A percentile compares a stretch with the other conserved stretches of the same genome.
phyloP scores from a whole-genome alignment of 352 stramenopile genomes.

The Blastocystis sp. region DNA sequence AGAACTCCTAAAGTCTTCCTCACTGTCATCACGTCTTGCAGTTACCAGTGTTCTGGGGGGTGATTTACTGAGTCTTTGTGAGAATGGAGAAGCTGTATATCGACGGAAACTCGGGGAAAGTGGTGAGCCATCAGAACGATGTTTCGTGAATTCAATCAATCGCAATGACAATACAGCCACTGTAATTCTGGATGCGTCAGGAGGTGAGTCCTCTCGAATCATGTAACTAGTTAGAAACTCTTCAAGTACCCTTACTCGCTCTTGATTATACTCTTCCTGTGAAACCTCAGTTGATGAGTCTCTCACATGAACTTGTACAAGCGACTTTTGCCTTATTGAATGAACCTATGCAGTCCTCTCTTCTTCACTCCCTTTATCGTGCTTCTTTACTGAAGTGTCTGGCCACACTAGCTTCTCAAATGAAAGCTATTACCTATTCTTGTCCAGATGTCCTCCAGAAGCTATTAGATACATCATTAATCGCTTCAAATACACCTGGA shows the following conservation, averaged over 20 bases:
- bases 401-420: neutral
- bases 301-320: neutral
- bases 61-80: constrained; percentile 11
- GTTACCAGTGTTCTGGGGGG: neutral
- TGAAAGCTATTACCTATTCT: neutral
- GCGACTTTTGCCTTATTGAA: neutral
- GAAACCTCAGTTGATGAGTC: neutral
- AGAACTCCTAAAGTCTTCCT: neutral
- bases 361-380: neutral
- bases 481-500: neutral
- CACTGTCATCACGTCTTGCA: neutral
- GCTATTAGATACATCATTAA: neutral
- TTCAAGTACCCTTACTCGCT: neutral
- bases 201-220: neutral
- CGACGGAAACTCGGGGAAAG: neutral
- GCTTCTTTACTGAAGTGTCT: neutral
- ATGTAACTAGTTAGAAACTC: neutral
- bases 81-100: neutral
- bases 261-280: neutral
- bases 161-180: neutral
- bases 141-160: neutral
- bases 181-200: neutral
- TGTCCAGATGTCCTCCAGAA: neutral
- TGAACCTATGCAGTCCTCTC: neutral
- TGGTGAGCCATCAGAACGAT: neutral